These are phyloP conservation scores for Xylaria sp. DNA, from an alignment of 2,329 filamentous ascomycete genomes.

Conservation along the genomic window DNA sequence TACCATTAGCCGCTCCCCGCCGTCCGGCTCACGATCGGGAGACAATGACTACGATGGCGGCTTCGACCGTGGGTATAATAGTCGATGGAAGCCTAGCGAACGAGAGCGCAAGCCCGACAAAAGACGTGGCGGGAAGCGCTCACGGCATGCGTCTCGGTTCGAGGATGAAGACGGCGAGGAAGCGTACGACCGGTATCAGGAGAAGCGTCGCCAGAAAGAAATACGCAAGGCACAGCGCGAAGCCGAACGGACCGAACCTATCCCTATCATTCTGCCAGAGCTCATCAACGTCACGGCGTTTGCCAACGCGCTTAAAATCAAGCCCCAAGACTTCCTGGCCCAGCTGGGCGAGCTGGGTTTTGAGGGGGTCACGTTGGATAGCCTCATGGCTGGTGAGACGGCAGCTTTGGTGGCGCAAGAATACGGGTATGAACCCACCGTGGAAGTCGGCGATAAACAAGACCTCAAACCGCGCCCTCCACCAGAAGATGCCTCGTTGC, in stretches of 20 bases:
- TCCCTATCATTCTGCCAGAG: slow-evolving; percentile 78
- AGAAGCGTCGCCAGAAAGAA: slow-evolving; percentile 49
- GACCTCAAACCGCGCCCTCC: slow-evolving; percentile 76
- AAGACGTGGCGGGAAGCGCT: slow-evolving; percentile 23
- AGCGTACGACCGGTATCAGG: slow-evolving; percentile 47
- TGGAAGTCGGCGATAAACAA: slow-evolving; percentile 67
- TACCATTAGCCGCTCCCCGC: neutral
- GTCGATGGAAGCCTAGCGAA: slow-evolving; percentile 5
- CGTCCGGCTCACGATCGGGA: neutral
- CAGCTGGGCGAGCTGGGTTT: slow-evolving; percentile 89
- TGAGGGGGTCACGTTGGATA: slow-evolving; percentile 80
- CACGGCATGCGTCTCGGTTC: slow-evolving; percentile 18
- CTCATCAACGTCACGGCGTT: slow-evolving; percentile 89
- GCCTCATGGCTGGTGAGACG: slow-evolving; percentile 88
- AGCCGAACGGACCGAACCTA: slow-evolving; percentile 49
- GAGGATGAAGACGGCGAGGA: slow-evolving; percentile 38
- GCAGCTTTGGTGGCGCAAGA: slow-evolving; percentile 89
- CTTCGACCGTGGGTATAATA: slow-evolving; percentile 13
- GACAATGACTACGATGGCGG: too few species aligned
- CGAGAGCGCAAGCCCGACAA: slow-evolving; percentile 9
- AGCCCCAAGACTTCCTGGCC: slow-evolving; percentile 70
- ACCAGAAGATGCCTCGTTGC: slow-evolving; percentile 67
- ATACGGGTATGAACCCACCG: slow-evolving; percentile 86
- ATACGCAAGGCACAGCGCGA: slow-evolving; percentile 49
- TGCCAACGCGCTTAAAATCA: slow-evolving; percentile 74